Evolutionary conservation across 768 basidiomycete species (phyloP).

Genomic region (Ramaria sp.): DNA sequence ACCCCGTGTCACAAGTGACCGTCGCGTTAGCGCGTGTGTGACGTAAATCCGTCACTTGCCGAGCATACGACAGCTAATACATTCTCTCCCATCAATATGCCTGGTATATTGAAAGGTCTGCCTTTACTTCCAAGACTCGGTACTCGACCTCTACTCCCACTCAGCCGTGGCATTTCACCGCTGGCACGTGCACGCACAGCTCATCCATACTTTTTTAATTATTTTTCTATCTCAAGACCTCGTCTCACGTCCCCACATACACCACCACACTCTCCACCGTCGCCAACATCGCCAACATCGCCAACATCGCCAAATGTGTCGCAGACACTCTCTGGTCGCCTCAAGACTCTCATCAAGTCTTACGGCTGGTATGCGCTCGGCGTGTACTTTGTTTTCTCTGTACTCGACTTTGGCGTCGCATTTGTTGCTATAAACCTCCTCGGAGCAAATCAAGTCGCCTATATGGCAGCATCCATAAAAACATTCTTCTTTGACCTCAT

Average conservation of each 20-base stretch:
- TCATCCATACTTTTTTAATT: neutral
- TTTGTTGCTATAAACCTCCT: conserved; percentile 78
- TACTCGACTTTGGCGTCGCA: conserved; percentile 74
- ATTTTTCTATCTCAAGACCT: conserved; percentile 21
- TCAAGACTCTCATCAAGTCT: conserved; percentile 76
- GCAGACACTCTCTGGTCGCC: conserved; percentile 43
- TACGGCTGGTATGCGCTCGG: conserved; percentile 97
- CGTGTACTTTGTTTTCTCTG: conserved; percentile 66
- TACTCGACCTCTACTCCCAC: conserved; percentile 8
- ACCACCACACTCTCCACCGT: conserved; percentile 14
- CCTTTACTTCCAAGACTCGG: neutral
- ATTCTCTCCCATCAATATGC: conserved; percentile 1
- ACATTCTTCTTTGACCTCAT: conserved; percentile 33
- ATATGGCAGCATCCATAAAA: conserved; percentile 49
- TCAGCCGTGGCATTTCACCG: conserved; percentile 2
- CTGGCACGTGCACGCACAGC: neutral
- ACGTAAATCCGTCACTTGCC: neutral
- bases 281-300: conserved; percentile 27
- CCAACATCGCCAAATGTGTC: conserved; percentile 37
- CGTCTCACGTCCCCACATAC: conserved; percentile 18
- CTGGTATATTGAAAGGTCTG: conserved; percentile 1
- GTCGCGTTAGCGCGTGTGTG: neutral
- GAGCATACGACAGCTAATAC: neutral
- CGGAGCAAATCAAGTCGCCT: conserved; percentile 83
- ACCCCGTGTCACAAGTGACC: neutral